phyloP scores from a whole-genome alignment of 441 rosid genomes.

The Isatis lusitanica region DNA sequence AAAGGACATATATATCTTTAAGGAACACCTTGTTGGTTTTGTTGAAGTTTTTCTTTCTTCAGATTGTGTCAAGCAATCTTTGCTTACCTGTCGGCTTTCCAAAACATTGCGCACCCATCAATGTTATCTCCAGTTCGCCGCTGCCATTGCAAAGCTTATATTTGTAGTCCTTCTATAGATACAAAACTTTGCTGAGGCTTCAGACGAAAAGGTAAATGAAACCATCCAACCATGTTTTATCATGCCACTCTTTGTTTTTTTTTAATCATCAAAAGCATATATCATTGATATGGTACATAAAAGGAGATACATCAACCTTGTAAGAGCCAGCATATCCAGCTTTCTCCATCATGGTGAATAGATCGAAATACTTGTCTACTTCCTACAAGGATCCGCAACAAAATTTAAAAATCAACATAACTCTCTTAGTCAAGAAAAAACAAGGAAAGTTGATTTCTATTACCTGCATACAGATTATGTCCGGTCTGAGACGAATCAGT shows the following conservation, averaged over 20 bases:
- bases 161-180: constrained; percentile 27
- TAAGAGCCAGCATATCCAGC: constrained; percentile 70
- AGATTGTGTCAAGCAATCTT: background rate
- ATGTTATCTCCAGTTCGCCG: constrained; percentile 69
- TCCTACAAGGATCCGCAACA: constrained; percentile 45
- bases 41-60: background rate
- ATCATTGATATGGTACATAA: background rate
- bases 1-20: background rate
- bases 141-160: constrained; percentile 47
- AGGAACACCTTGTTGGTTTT: background rate
- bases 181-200: constrained; percentile 12
- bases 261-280: background rate
- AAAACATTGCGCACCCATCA: constrained; percentile 81
- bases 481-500: constrained; percentile 57
- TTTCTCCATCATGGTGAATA: constrained; percentile 49
- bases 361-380: constrained; percentile 74
- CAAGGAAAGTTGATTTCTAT: background rate
- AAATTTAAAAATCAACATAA: background rate
- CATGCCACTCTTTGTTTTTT: background rate
- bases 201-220: constrained; percentile 6
- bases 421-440: background rate
- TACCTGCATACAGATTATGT: constrained; percentile 77
- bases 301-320: constrained; percentile 46
- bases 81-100: constrained; percentile 68
- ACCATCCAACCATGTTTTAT: constrained; percentile 7